Percentiles rank a stretch among this genome's conserved stretches.
phyloP scores from a whole-genome alignment of 2,329 filamentous ascomycete genomes.

The Fusarium bactridioides region DNA sequence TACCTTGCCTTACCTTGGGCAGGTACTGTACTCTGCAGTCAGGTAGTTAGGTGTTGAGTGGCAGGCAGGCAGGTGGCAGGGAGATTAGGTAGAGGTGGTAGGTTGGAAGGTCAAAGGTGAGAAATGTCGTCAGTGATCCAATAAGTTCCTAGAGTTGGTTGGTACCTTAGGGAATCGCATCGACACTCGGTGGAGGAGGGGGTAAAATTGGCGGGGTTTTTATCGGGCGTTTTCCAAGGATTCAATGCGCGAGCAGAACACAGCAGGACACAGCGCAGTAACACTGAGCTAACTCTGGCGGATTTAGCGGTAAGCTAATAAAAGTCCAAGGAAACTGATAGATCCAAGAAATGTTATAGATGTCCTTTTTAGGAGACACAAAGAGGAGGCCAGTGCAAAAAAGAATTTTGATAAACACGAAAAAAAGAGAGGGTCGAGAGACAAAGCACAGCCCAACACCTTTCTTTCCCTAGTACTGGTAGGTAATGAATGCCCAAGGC shows the following conservation, averaged over 20 bases:
- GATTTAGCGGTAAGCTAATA: conserved; percentile 37
- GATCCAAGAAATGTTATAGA: background rate
- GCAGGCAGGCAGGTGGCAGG: background rate
- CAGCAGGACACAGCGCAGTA: background rate
- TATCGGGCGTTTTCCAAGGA: conserved; percentile 34
- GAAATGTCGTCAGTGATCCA: conserved; percentile 49
- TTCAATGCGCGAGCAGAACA: conserved; percentile 5
- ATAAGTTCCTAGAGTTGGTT: background rate
- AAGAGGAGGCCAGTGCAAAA: background rate
- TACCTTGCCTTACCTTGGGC: background rate
- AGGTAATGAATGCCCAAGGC: conserved; percentile 23
- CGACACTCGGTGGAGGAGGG: conserved; percentile 31
- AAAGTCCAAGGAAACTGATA: background rate
- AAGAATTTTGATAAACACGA: background rate
- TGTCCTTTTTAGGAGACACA: background rate
- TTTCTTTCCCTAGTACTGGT: background rate
- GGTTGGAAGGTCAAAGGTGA: conserved; percentile 32
- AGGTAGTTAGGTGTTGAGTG: background rate
- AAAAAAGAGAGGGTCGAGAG: conserved; percentile 12
- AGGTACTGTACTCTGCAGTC: background rate
- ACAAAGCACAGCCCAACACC: conserved; percentile 29
- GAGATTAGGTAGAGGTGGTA: background rate
- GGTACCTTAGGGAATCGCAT: conserved; percentile 27
- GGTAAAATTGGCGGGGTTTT: conserved; percentile 42
- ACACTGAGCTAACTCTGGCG: background rate